Conservation (phyloP, 2,329 filamentous ascomycete species). For the Didymella pinodella region DNA sequence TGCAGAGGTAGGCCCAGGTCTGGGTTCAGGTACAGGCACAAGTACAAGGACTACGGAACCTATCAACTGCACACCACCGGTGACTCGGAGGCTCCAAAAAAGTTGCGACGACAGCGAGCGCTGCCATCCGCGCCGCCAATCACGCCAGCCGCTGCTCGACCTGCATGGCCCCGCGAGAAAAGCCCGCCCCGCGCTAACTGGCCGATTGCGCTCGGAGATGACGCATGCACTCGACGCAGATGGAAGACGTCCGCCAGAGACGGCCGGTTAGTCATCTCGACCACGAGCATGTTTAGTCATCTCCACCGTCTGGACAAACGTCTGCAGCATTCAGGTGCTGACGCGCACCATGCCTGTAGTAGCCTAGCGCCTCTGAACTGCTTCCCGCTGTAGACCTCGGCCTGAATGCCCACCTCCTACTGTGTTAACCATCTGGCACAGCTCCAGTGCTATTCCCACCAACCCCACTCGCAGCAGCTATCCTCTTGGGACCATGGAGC, state of each 20-base stretch:
- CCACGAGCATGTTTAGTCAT: neutral
- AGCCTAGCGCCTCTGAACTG: neutral
- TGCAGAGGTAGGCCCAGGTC: neutral
- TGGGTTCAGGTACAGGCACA: too few species aligned
- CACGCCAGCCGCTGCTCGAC: slow-evolving; percentile 17
- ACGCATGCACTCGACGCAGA: slow-evolving; percentile 17
- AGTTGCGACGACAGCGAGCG: slow-evolving; percentile 15
- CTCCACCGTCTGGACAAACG: neutral
- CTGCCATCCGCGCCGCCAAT: slow-evolving; percentile 19
- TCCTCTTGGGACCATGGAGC: neutral
- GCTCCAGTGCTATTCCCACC: neutral
- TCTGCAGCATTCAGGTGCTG: too few species aligned
- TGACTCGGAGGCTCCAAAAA: slow-evolving; percentile 24
- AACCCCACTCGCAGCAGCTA: neutral
- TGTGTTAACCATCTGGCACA: neutral
- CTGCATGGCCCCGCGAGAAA: slow-evolving; percentile 12
- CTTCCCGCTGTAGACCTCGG: neutral
- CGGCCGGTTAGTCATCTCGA: slow-evolving; percentile 1
- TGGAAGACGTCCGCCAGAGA: neutral
- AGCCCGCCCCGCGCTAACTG: slow-evolving; percentile 11
- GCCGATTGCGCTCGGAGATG: slow-evolving; percentile 15
- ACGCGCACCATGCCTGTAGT: neutral
- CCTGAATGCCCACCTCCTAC: neutral
- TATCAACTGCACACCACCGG: neutral
- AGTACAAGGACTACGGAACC: too few species aligned